These are phyloP conservation scores for Torulaspora globosa DNA, from an alignment of 1,139 yeast genomes.

Conservation along the genomic window DNA sequence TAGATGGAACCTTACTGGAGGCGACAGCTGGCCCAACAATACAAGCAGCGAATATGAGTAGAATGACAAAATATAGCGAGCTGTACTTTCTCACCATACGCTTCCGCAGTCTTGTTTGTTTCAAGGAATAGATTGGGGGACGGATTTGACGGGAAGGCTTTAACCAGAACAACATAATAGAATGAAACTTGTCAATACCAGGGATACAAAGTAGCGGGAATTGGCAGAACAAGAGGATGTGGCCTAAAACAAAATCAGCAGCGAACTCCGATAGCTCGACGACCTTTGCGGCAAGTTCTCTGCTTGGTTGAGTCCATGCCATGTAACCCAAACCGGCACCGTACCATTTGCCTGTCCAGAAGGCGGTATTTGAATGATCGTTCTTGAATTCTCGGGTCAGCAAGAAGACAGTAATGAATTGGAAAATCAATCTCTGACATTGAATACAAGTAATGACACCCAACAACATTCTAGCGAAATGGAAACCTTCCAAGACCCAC, in stretches of 20 bases:
- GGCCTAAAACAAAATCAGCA: constrained; percentile 94
- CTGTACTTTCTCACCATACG: constrained; percentile 97
- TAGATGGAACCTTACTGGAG: constrained; percentile 41
- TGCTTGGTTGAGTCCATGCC: constrained; percentile 93
- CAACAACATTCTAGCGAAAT: constrained; percentile 77
- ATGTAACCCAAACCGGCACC: constrained; percentile 91
- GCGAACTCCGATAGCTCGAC: constrained; percentile 95
- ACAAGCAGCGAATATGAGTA: constrained; percentile 66
- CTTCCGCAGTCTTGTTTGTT: constrained; percentile 96
- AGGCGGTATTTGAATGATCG: constrained; percentile 93
- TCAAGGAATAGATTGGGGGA: constrained; percentile 96
- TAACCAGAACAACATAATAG: constrained; percentile 98
- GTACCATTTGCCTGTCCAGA: constrained; percentile 99
- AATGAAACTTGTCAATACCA: constrained; percentile 94
- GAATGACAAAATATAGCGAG: constrained; percentile 66
- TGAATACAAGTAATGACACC: constrained; percentile 84
- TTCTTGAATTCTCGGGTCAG: constrained; percentile 97
- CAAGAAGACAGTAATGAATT: constrained; percentile 70
- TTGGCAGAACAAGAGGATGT: constrained; percentile 79
- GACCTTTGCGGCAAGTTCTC: constrained; percentile 92
- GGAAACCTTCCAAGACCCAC: constrained; percentile 97
- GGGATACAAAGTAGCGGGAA: constrained; percentile 85
- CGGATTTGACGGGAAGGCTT: constrained; percentile 97
- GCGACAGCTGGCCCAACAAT: constrained; percentile 93
- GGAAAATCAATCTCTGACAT: constrained; percentile 83